Evolutionary conservation across 306 rosid genomes (phyloP).

Genomic region (Ochetophila trinervis): DNA sequence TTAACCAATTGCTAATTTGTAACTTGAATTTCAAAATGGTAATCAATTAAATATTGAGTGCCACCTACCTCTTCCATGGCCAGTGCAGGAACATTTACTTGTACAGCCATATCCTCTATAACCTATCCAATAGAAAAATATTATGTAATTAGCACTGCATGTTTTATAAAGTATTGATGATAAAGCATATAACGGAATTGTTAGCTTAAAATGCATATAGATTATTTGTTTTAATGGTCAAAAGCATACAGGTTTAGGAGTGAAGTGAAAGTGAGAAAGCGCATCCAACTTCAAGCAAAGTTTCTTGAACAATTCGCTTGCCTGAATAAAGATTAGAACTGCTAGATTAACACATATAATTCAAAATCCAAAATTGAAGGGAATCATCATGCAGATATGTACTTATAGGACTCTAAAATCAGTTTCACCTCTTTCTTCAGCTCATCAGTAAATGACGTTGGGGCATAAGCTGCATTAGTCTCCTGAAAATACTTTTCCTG

Average conservation of each 20-base stretch:
- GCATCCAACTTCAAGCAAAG: conserved; percentile 83
- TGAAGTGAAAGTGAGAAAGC: conserved; percentile 86
- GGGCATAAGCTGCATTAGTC: conserved; percentile 51
- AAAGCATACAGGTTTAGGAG: conserved; percentile 89
- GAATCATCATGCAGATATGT: neutral
- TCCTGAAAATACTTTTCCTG: conserved; percentile 87
- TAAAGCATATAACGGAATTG: neutral
- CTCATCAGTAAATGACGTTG: conserved; percentile 68
- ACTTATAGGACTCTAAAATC: conserved; percentile 15
- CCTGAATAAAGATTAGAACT: conserved; percentile 49
- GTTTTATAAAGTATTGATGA: neutral
- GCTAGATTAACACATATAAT: conserved; percentile 21
- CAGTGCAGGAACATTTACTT: conserved; percentile 82
- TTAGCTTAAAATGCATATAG: conserved; percentile 5
- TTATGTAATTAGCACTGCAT: conserved; percentile 9
- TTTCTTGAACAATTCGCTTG: conserved; percentile 66
- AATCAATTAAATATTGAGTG: conserved; percentile 17
- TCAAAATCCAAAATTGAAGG: neutral
- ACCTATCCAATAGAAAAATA: conserved; percentile 51
- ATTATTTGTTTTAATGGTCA: conserved; percentile 5
- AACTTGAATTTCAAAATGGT: neutral
- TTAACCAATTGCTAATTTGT: conserved; percentile 12
- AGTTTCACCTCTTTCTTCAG: conserved; percentile 63
- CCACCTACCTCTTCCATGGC: conserved; percentile 92
- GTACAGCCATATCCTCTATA: conserved; percentile 82